Conservation (phyloP, 345 rosid species). For the Corymbia maculata region DNA sequence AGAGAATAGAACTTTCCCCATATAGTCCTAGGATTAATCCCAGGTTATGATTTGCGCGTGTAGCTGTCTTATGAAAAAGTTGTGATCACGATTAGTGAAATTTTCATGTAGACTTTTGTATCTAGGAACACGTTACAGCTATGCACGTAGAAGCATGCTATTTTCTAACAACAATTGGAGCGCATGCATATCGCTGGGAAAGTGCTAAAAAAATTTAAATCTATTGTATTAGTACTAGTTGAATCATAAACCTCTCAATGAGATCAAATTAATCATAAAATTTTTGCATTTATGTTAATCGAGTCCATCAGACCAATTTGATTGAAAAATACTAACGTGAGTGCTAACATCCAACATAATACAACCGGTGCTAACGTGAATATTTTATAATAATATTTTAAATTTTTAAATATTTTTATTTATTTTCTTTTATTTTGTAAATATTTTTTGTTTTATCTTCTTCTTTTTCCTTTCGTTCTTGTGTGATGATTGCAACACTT, state of each 20-base stretch:
- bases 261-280: accelerated
- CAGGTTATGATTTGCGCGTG: not conserved
- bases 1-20: not conserved
- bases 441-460: too few relatives aligned
- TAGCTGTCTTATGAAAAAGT: not conserved
- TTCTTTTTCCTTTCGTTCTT: too few relatives aligned
- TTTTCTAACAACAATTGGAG: not conserved
- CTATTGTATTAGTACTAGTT: too few relatives aligned
- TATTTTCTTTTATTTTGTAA: too few relatives aligned
- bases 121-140: not conserved
- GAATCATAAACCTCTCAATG: accelerated
- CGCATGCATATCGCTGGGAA: accelerated
- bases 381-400: too few relatives aligned
- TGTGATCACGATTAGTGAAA: not conserved
- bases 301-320: accelerated
- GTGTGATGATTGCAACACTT: too few relatives aligned
- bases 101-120: not conserved
- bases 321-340: accelerated
- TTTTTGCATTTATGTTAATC: too few relatives aligned
- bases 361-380: too few relatives aligned
- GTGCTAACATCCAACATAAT: too few relatives aligned
- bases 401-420: too few relatives aligned
- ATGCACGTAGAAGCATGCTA: not conserved
- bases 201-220: too few relatives aligned
- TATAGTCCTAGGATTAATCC: not conserved